phyloP scores from a whole-genome alignment of 768 basidiomycete species.

The Pulveroboletus frians region DNA sequence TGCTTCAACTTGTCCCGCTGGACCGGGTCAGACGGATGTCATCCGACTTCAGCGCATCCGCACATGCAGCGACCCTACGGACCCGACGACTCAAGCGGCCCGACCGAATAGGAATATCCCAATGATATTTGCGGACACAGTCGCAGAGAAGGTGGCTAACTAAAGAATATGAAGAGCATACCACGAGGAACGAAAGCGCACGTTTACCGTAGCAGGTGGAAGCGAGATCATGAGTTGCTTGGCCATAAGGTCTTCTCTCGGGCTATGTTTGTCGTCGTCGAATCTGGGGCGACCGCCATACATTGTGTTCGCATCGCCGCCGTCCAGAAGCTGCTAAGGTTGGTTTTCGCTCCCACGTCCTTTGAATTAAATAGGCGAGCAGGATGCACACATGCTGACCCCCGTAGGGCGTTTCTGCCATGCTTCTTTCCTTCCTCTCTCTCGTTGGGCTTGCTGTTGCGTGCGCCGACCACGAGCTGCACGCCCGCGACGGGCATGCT shows the following conservation, averaged over 20 bases:
- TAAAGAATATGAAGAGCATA: too few species aligned
- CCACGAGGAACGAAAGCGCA: neutral
- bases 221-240: neutral
- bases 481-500: conserved; percentile 27
- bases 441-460: conserved; percentile 19
- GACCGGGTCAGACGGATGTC: neutral
- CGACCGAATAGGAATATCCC: too few species aligned
- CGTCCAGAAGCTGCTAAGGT: too few species aligned
- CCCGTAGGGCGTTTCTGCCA: neutral
- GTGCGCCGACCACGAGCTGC: conserved; percentile 15
- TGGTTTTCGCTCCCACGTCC: neutral
- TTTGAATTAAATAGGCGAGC: neutral
- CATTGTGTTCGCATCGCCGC: too few species aligned
- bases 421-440: conserved; percentile 16
- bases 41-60: too few species aligned
- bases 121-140: too few species aligned
- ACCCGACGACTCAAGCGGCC: too few species aligned
- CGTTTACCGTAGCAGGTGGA: neutral
- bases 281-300: too few species aligned
- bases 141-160: too few species aligned
- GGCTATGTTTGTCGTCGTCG: too few species aligned
- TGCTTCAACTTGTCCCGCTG: too few species aligned
- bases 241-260: neutral
- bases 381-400: neutral
- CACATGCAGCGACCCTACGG: too few species aligned